phyloP scores from a whole-genome alignment of 2,329 filamentous ascomycete genomes.

The Nemania sp. region DNA sequence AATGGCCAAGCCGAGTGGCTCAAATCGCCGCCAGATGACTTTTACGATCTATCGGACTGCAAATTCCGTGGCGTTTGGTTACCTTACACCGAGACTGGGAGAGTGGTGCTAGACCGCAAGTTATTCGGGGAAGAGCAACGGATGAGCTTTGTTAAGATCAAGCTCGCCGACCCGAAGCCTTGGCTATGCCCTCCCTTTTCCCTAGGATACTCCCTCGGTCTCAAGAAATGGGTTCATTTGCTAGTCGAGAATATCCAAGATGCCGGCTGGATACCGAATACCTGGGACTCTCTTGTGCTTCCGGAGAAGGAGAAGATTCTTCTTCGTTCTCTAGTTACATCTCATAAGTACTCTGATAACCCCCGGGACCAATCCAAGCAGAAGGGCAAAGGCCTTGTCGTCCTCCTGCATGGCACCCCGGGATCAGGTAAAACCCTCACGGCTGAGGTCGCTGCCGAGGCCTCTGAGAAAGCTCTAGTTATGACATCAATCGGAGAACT shows the following conservation, averaged over 20 bases:
- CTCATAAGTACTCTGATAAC: slow-evolving; percentile 45
- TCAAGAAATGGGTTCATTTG: slow-evolving; percentile 47
- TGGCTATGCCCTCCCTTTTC: slow-evolving; percentile 48
- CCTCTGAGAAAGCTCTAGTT: slow-evolving; percentile 44
- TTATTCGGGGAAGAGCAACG: slow-evolving; percentile 48
- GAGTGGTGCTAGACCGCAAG: slow-evolving; percentile 49
- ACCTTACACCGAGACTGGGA: slow-evolving; percentile 47
- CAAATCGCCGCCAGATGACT: slow-evolving; percentile 43
- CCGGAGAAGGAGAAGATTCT: slow-evolving; percentile 46
- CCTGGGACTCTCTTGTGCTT: slow-evolving; percentile 47
- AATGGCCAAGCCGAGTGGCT: slow-evolving; percentile 46
- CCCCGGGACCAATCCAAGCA: slow-evolving; percentile 44
- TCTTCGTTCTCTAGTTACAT: slow-evolving; percentile 47
- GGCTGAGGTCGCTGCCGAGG: slow-evolving; percentile 52
- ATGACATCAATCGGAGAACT: slow-evolving; percentile 47
- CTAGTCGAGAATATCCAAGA: slow-evolving; percentile 46
- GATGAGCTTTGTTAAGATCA: slow-evolving; percentile 34
- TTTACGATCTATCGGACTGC: slow-evolving; percentile 36
- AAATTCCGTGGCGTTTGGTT: slow-evolving; percentile 48
- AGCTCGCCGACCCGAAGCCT: slow-evolving; percentile 37
- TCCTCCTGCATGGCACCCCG: slow-evolving; percentile 54
- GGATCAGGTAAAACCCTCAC: slow-evolving; percentile 57
- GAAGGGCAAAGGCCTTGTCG: slow-evolving; percentile 55
- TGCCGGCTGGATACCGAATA: slow-evolving; percentile 43
- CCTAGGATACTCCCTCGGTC: slow-evolving; percentile 46